A percentile compares a stretch with the other conserved stretches of the same genome.
Conservation (phyloP, 164 flowering plant species). For the Warburgia ugandensis region DNA sequence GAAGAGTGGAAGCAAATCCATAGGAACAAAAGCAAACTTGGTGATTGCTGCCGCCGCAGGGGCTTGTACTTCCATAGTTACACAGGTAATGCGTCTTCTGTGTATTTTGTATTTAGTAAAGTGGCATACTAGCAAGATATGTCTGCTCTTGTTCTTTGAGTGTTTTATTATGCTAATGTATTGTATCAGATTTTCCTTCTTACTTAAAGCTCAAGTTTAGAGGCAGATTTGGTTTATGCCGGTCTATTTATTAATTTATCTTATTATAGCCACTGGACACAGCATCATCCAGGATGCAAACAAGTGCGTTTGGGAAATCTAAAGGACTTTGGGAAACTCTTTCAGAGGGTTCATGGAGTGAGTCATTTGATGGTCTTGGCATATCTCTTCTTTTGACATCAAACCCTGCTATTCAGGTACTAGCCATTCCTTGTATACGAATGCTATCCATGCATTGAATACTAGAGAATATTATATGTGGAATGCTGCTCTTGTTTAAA, state of each 20-base stretch:
- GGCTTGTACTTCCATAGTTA: conserved; percentile 48
- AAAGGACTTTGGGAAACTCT: conserved; percentile 79
- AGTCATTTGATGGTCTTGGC: conserved; percentile 80
- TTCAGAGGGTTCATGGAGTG: conserved; percentile 60
- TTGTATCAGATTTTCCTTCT: too few relatives aligned
- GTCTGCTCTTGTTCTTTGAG: not conserved
- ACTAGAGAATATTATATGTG: not conserved
- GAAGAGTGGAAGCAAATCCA: conserved; percentile 38
- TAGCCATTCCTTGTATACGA: not conserved
- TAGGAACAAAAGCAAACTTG: conserved; percentile 63
- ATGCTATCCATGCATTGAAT: too few relatives aligned
- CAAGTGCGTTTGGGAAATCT: conserved; percentile 86
- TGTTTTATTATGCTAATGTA: not conserved
- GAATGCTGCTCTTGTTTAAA: not conserved
- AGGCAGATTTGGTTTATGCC: too few relatives aligned
- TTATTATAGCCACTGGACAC: conserved; percentile 82
- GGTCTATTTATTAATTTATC: too few relatives aligned
- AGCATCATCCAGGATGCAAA: conserved; percentile 88
- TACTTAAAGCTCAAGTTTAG: too few relatives aligned
- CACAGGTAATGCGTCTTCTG: conserved; percentile 58
- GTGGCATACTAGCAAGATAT: too few relatives aligned
- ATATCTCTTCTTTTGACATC: conserved; percentile 79
- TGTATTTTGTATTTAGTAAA: too few relatives aligned
- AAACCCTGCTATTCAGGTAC: conserved; percentile 89
- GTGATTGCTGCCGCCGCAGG: conserved; percentile 72